These are phyloP conservation scores for Cercospora canescens DNA, from an alignment of 2,329 filamentous ascomycete species.

Conservation along the genomic window DNA sequence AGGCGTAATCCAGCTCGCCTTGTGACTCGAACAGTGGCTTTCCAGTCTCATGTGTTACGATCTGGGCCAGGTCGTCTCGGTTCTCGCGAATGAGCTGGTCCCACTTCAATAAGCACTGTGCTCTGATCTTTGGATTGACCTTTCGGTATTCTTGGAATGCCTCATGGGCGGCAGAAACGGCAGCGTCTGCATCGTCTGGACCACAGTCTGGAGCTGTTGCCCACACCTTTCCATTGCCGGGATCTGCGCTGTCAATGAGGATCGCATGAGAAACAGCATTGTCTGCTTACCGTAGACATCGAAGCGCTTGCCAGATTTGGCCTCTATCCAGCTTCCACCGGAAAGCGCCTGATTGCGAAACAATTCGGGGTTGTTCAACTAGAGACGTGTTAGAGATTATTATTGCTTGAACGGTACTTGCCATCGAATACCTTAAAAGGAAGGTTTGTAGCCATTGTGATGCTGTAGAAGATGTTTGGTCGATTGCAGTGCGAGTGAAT, in stretches of 20 bases:
- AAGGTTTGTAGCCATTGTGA: slow-evolving; percentile 37
- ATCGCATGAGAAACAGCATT: background rate
- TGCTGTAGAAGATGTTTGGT: background rate
- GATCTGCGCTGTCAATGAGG: slow-evolving; percentile 42
- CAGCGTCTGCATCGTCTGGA: slow-evolving; percentile 60
- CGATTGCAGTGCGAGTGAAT: slow-evolving; percentile 9
- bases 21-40: slow-evolving; percentile 55
- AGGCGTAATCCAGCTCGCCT: slow-evolving; percentile 55
- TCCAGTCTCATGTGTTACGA: slow-evolving; percentile 61
- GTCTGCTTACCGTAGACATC: slow-evolving; percentile 51
- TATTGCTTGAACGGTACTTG: background rate
- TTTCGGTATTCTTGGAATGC: slow-evolving; percentile 63
- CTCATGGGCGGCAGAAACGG: slow-evolving; percentile 60
- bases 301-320: slow-evolving; percentile 59
- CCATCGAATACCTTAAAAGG: slow-evolving; percentile 45
- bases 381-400: background rate
- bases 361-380: slow-evolving; percentile 57
- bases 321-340: slow-evolving; percentile 56
- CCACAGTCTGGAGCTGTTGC: slow-evolving; percentile 49
- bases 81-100: slow-evolving; percentile 64
- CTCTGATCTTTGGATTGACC: slow-evolving; percentile 60
- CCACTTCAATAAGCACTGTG: slow-evolving; percentile 65
- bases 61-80: slow-evolving; percentile 61
- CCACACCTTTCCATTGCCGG: slow-evolving; percentile 52
- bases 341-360: slow-evolving; percentile 57